Evolutionary conservation across 2,329 filamentous ascomycete species (phyloP).

Genomic region (Penicillium concentricum): DNA sequence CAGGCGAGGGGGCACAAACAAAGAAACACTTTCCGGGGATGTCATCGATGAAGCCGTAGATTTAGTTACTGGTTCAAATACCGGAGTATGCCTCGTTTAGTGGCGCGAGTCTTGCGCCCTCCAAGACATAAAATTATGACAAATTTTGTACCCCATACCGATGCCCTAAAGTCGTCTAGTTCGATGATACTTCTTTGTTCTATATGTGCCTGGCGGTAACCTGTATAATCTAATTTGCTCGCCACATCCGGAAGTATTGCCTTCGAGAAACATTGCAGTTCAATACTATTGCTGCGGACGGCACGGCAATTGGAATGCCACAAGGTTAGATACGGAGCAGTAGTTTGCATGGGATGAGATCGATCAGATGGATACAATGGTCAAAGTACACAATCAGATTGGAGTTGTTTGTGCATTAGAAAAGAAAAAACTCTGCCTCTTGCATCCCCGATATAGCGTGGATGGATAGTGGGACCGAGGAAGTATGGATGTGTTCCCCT

Average conservation of each 20-base stretch:
- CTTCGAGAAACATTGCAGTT: no score
- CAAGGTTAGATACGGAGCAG: background rate
- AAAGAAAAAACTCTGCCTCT: background rate
- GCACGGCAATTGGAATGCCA: background rate
- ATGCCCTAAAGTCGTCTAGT: background rate
- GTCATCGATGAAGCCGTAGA: background rate
- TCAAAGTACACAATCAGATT: slow-evolving; percentile 5
- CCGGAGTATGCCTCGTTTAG: background rate
- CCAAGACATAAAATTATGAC: background rate
- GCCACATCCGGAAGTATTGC: background rate
- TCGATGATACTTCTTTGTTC: background rate
- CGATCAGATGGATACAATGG: slow-evolving; percentile 3
- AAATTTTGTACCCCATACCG: background rate
- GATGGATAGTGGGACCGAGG: background rate
- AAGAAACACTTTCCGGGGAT: slow-evolving; percentile 1
- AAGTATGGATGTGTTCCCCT: background rate
- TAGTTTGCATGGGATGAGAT: background rate
- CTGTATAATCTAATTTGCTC: background rate
- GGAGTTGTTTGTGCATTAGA: background rate
- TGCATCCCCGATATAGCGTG: slow-evolving; percentile 7
- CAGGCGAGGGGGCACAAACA: slow-evolving; percentile 1
- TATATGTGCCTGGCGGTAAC: background rate
- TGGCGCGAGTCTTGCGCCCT: background rate
- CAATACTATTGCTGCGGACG: background rate
- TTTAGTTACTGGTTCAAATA: background rate